Evolutionary conservation across 176 grass and related monocot species (phyloP).

Genomic region (Guadua angustifolia): DNA sequence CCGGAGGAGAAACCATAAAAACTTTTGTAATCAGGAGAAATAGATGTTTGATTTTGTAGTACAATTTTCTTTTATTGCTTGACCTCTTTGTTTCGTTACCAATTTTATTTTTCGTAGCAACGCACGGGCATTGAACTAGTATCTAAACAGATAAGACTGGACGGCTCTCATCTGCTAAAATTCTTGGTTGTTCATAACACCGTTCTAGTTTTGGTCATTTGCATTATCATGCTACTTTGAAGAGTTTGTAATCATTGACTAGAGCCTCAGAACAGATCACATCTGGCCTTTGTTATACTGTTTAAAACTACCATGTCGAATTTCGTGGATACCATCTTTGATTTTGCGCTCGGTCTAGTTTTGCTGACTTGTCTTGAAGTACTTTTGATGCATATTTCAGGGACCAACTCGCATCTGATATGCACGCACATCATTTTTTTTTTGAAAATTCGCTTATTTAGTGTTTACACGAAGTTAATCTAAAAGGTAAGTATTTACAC

Average conservation of each 20-base stretch:
- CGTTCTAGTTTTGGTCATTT: background rate
- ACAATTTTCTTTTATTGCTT: too few relatives aligned
- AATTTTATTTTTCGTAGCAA: too few relatives aligned
- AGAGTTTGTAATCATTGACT: background rate
- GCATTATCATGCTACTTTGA: background rate
- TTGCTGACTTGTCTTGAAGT: background rate
- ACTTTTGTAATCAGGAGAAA: too few relatives aligned
- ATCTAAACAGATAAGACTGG: background rate
- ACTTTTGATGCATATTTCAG: conserved; percentile 37
- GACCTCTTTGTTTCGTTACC: too few relatives aligned
- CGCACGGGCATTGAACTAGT: too few relatives aligned
- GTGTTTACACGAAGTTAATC: too few relatives aligned
- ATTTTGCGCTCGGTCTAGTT: conserved; percentile 25
- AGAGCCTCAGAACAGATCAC: background rate
- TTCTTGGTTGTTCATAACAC: background rate
- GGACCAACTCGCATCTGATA: too few relatives aligned
- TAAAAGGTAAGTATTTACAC: too few relatives aligned
- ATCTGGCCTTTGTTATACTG: background rate
- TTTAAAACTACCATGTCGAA: background rate
- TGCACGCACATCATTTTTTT: too few relatives aligned
- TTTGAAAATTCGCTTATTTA: too few relatives aligned
- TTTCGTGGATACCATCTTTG: background rate
- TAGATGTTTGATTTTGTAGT: too few relatives aligned
- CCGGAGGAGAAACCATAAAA: too few relatives aligned
- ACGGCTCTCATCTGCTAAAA: background rate